These are phyloP conservation scores for Hemileccinum rubropunctum DNA, from an alignment of 768 basidiomycete genomes.

Conservation along the genomic window DNA sequence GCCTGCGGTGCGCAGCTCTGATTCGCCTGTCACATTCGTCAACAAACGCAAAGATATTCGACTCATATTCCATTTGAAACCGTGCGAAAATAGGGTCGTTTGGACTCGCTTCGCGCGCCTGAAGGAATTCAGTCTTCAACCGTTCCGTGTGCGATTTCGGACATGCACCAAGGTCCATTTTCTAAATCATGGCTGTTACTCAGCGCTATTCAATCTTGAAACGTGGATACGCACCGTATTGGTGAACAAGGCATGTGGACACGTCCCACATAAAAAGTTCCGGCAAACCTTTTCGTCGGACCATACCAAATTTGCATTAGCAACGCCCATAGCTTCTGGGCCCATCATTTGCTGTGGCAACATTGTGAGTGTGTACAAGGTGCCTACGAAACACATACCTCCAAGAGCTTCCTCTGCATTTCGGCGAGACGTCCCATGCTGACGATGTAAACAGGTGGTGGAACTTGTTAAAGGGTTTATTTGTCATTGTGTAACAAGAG, in stretches of 20 bases:
- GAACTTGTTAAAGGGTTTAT: conserved; percentile 17
- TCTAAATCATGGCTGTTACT: conserved; percentile 39
- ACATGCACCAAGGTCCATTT: conserved; percentile 99
- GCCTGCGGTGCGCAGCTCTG: conserved; percentile 84
- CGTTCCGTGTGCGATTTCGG: conserved; percentile 95
- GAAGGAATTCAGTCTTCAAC: conserved; percentile 85
- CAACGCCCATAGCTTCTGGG: conserved; percentile 98
- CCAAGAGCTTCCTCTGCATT: conserved; percentile 92
- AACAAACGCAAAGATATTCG: conserved; percentile 93
- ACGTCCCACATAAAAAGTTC: conserved; percentile 98
- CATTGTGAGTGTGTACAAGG: conserved; percentile 2
- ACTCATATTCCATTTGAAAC: conserved; percentile 95
- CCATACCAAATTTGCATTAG: conserved; percentile 90
- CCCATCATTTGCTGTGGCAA: conserved; percentile 95
- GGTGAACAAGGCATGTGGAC: conserved; percentile 95
- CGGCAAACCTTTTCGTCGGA: conserved; percentile 97
- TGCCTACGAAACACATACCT: conserved; percentile 44
- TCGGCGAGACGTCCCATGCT: conserved; percentile 94
- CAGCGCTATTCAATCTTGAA: neutral
- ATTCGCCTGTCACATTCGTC: conserved; percentile 99
- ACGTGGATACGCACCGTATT: conserved; percentile 74
- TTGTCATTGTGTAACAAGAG: conserved; percentile 28
- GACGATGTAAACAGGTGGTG: conserved; percentile 9
- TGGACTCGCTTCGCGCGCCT: conserved; percentile 72
- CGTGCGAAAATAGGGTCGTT: conserved; percentile 77